phyloP scores from a whole-genome alignment of 306 rosid genomes.

The Prinsepia uniflora region DNA sequence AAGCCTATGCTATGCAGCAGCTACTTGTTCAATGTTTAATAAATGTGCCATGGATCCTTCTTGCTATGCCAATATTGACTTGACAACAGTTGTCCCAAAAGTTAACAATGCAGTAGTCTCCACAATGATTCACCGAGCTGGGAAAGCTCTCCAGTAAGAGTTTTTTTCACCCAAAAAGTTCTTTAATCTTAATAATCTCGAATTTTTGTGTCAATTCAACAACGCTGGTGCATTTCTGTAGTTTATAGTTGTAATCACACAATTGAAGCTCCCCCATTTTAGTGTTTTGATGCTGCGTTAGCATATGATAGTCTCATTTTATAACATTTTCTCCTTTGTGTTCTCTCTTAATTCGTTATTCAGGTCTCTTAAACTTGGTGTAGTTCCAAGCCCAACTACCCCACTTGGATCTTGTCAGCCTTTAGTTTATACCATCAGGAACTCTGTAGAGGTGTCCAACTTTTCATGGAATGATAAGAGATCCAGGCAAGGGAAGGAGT shows the following conservation, averaged over 20 bases:
- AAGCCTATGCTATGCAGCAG: constrained; percentile 82
- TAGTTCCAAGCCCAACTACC: constrained; percentile 61
- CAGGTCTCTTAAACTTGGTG: constrained; percentile 96
- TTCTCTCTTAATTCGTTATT: constrained; percentile 25
- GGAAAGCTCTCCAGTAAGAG: constrained; percentile 69
- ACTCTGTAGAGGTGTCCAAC: constrained; percentile 70
- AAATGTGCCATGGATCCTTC: constrained; percentile 91
- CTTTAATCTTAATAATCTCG: not conserved
- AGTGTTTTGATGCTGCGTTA: constrained; percentile 16
- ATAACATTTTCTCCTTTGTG: constrained; percentile 9
- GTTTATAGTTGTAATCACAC: not conserved
- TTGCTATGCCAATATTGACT: constrained; percentile 81
- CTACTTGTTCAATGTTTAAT: constrained; percentile 79
- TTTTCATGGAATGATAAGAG: constrained; percentile 95
- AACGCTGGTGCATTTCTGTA: constrained; percentile 5
- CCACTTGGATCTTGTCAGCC: constrained; percentile 75
- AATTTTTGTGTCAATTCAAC: not conserved
- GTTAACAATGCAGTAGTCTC: constrained; percentile 96
- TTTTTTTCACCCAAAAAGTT: not conserved
- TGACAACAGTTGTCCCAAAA: constrained; percentile 72
- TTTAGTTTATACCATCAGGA: constrained; percentile 52
- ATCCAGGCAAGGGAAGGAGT: constrained; percentile 95
- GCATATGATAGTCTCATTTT: not conserved
- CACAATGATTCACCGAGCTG: constrained; percentile 94
- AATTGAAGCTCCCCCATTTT: not conserved